Evolutionary conservation across 129 eudicot species (phyloP).

Genomic region (Saussurea involucrata): DNA sequence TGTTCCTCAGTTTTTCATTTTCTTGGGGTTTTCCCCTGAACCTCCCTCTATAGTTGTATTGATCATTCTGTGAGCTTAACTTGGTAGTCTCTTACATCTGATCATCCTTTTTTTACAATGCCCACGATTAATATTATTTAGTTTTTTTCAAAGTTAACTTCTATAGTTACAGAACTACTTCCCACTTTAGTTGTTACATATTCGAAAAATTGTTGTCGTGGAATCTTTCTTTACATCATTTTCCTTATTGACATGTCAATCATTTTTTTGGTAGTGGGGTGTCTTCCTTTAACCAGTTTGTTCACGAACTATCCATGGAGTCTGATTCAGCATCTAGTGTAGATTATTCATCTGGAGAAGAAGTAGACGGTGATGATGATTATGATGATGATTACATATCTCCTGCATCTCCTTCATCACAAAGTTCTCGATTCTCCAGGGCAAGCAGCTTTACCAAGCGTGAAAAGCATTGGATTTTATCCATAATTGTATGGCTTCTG

Average conservation of each 20-base stretch:
- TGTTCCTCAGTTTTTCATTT: too few species aligned
- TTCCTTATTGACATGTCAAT: constrained; percentile 4
- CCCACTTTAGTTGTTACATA: neutral
- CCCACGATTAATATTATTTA: neutral
- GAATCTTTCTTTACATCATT: neutral
- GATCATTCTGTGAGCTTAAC: neutral
- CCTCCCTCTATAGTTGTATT: too few species aligned
- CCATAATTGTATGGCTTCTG: constrained; percentile 54
- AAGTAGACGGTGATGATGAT: constrained; percentile 20
- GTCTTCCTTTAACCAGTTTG: constrained; percentile 92
- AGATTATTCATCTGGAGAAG: constrained; percentile 86
- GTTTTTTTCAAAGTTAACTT: neutral
- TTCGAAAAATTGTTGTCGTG: neutral
- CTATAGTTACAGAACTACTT: neutral
- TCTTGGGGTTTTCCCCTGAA: too few species aligned
- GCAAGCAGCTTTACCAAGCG: constrained; percentile 57
- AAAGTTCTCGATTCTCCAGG: constrained; percentile 64
- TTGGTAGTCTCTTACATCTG: neutral
- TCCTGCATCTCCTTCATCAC: constrained; percentile 76
- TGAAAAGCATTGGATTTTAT: constrained; percentile 43
- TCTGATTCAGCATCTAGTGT: constrained; percentile 76
- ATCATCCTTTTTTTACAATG: neutral
- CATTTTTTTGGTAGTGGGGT: constrained; percentile 61
- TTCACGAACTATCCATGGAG: constrained; percentile 80
- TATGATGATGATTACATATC: constrained; percentile 42